Percentiles rank a stretch among this genome's conserved stretches.
Evolutionary conservation across 345 rosid genomes (phyloP).

Genomic region (Murraya paniculata): DNA sequence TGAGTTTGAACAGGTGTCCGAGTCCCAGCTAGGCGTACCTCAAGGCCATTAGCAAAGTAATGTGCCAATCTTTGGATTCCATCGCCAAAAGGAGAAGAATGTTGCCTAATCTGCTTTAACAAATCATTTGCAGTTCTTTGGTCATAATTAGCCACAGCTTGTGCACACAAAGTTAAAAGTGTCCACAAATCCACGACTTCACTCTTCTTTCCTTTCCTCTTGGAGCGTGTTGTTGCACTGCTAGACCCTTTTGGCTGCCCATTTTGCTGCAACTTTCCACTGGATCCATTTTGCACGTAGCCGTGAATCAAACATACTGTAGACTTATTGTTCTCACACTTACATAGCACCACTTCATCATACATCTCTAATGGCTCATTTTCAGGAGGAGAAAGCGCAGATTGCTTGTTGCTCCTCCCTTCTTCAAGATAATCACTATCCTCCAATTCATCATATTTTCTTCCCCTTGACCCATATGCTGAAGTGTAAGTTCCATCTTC

Average conservation of each 20-base stretch:
- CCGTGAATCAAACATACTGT: constrained; percentile 7
- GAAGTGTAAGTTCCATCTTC: constrained; percentile 13
- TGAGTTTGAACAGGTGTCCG: constrained; percentile 33
- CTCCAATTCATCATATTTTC: constrained; percentile 37
- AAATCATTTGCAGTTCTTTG: constrained; percentile 52
- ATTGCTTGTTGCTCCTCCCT: constrained; percentile 53
- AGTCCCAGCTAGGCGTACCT: constrained; percentile 59
- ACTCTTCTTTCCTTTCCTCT: constrained; percentile 20
- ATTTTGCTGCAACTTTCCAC: constrained; percentile 4
- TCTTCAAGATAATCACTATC: constrained; percentile 34
- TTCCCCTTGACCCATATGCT: constrained; percentile 22
- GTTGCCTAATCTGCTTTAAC: constrained; percentile 59
- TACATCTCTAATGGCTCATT: constrained; percentile 36
- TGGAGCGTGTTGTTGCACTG: not conserved
- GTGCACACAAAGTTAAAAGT: constrained; percentile 62
- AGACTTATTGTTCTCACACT: constrained; percentile 9
- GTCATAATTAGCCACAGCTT: constrained; percentile 62
- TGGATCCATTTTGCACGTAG: not conserved
- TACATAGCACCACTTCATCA: constrained; percentile 44
- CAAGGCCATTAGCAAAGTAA: constrained; percentile 67
- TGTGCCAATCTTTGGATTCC: constrained; percentile 69
- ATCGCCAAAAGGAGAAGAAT: constrained; percentile 57
- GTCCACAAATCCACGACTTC: constrained; percentile 53
- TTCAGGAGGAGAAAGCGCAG: constrained; percentile 41
- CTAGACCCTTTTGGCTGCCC: constrained; percentile 8